Base-by-base conservation (phyloP, 2,329 filamentous ascomycete genomes). In the Colletotrichum abscissum region DNA sequence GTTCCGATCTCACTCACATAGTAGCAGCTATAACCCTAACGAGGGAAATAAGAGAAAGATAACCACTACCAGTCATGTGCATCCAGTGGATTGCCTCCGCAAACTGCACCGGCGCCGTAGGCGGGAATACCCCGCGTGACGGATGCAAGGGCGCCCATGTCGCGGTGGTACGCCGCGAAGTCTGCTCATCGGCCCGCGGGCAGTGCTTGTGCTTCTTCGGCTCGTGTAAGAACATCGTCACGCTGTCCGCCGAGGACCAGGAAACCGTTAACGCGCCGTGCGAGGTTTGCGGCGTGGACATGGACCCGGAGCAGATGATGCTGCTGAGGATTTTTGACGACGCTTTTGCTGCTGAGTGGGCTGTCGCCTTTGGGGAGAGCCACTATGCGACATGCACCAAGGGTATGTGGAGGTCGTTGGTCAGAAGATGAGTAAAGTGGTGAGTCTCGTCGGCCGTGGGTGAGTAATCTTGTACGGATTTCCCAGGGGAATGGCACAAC, bases 31-130 rank as follows among this genome's bases (percentile, higher is more conserved):
- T 14, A 54, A 7, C n/a, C 4, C 14, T 19, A n/a, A 52, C 46
- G 52, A 28, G 33, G 42, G 42, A 42, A 28, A 19, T n/a, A 14
- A 35, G 33, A 54, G 22, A 64, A 28, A 65, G 38, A 54, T 33
- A 11, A 8, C 7, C 19, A 38, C 14, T 2, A 6, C 42, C 42
- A 58, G n/a, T 4, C 59, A 65, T 73, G 70, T 69, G 70, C 67
- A 70, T 65, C 60, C 70, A 73, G 67, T 73, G 67, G 67, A 73
- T 65, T 35, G 56, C 67, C 60, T 58, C 70, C n/a, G 70, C 70
- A 49, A 49, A 38, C 46, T 70, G 70, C 59, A 35, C 35, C 54
- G 30, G 16, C 26, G 59, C 67, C 19, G 54, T 22, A 1, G 7
- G 16, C 30, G 55, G 49, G 8, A 5, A 22, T 59, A 28, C 19